Percentiles rank a stretch among this genome's conserved stretches.
These are phyloP conservation scores for Aspergillus fumigatus DNA, from an alignment of 2,329 filamentous ascomycete genomes.

Conservation along the genomic window DNA sequence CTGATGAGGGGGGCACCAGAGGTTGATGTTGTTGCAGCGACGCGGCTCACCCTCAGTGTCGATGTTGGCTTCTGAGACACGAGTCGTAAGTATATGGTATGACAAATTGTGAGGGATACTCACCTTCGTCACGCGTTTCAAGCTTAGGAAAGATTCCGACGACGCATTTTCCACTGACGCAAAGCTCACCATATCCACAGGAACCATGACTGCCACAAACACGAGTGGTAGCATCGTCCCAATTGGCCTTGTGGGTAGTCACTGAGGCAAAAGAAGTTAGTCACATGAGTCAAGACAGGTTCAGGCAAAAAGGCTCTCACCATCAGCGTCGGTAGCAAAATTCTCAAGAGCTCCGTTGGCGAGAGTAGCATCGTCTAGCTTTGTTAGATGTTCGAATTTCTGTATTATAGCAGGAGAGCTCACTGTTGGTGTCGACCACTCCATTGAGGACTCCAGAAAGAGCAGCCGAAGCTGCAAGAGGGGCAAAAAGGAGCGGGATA, in stretches of 20 bases:
- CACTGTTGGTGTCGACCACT: neutral
- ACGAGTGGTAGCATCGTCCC: neutral
- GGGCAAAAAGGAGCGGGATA: neutral
- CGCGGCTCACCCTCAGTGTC: neutral
- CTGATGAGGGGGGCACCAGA: neutral
- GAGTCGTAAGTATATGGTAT: neutral
- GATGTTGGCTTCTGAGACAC: neutral
- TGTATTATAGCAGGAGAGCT: neutral
- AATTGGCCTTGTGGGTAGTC: neutral
- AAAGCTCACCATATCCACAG: neutral
- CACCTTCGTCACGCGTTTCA: neutral
- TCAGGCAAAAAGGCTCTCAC: neutral
- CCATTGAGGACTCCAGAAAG: neutral
- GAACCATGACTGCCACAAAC: rapidly evolving
- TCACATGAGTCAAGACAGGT: neutral
- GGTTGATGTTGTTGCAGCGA: neutral
- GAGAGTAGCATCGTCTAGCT: neutral
- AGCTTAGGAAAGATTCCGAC: neutral
- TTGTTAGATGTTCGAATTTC: neutral
- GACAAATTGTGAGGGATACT: neutral
- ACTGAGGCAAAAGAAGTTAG: neutral
- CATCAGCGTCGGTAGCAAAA: neutral
- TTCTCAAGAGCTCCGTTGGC: neutral
- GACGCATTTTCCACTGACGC: neutral
- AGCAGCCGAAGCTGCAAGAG: neutral